These are phyloP conservation scores for Camelina hispida DNA, from an alignment of 345 rosid genomes.

Conservation along the genomic window DNA sequence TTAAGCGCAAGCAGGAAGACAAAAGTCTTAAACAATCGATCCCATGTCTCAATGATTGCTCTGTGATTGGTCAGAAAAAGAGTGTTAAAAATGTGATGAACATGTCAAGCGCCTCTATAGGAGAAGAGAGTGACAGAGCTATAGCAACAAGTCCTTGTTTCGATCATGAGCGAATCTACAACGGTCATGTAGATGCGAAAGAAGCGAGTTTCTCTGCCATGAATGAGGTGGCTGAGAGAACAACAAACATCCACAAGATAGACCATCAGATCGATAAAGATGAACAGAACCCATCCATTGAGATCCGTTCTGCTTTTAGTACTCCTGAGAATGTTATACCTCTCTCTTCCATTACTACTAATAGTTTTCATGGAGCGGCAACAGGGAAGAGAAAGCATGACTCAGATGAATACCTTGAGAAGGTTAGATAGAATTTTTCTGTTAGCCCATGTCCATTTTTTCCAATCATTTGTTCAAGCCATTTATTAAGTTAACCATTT, in stretches of 20 bases:
- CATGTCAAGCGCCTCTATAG: constrained; percentile 2
- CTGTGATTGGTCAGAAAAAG: constrained; percentile 35
- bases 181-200: constrained; percentile 28
- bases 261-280: constrained; percentile 44
- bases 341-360: constrained; percentile 36
- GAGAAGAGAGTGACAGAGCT: constrained; percentile 28
- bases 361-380: constrained; percentile 36
- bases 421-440: constrained; percentile 48
- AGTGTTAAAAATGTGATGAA: constrained; percentile 21
- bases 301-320: constrained; percentile 39
- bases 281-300: constrained; percentile 39
- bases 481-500: constrained; percentile 35
- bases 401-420: constrained; percentile 46
- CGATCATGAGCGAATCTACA: constrained; percentile 22
- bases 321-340: constrained; percentile 40
- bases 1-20: constrained; percentile 56
- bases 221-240: constrained; percentile 33
- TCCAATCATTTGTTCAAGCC: constrained; percentile 6
- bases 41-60: constrained; percentile 40
- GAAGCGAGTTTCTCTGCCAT: constrained; percentile 26
- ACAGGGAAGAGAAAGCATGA: constrained; percentile 66
- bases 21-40: constrained; percentile 39
- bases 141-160: constrained; percentile 27
- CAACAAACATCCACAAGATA: constrained; percentile 22
- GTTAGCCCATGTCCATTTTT: background rate